phyloP scores from a whole-genome alignment of 2,329 filamentous ascomycete genomes.

The Xylaria sp. region DNA sequence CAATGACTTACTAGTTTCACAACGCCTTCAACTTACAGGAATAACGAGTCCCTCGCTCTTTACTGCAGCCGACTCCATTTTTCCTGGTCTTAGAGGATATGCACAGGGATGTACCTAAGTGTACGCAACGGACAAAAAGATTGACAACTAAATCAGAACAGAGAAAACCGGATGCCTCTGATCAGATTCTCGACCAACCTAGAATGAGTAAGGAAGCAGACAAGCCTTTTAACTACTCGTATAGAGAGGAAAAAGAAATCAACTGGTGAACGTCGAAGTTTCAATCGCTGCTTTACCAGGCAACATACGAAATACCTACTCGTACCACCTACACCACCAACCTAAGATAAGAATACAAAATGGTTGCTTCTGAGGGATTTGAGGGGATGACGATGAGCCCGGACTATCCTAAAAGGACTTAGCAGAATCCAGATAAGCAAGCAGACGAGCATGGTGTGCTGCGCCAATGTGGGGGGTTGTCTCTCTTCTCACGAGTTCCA shows the following conservation, averaged over 20 bases:
- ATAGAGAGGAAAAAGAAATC: too few species aligned
- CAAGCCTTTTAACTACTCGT: too few species aligned
- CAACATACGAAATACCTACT: neutral
- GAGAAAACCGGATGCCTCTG: neutral
- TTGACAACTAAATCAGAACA: neutral
- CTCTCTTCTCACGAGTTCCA: too few species aligned
- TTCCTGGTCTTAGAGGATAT: neutral
- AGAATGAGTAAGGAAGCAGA: too few species aligned
- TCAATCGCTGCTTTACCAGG: too few species aligned
- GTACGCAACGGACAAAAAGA: neutral
- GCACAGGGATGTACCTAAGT: neutral
- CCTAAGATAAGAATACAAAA: neutral
- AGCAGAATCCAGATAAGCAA: too few species aligned
- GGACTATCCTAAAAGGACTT: too few species aligned
- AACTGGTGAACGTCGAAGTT: too few species aligned
- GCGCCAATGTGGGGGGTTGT: too few species aligned
- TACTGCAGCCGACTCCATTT: slow-evolving; percentile 41
- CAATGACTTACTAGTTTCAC: neutral
- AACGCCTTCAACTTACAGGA: slow-evolving; percentile 38
- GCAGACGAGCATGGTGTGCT: too few species aligned
- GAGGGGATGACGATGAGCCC: too few species aligned
- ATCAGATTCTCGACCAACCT: neutral
- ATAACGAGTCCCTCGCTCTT: slow-evolving; percentile 50
- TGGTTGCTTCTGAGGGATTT: neutral
- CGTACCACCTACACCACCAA: neutral